Evolutionary conservation across 805 yeast genomes (phyloP).

Genomic region (Spathaspora gorwiae): DNA sequence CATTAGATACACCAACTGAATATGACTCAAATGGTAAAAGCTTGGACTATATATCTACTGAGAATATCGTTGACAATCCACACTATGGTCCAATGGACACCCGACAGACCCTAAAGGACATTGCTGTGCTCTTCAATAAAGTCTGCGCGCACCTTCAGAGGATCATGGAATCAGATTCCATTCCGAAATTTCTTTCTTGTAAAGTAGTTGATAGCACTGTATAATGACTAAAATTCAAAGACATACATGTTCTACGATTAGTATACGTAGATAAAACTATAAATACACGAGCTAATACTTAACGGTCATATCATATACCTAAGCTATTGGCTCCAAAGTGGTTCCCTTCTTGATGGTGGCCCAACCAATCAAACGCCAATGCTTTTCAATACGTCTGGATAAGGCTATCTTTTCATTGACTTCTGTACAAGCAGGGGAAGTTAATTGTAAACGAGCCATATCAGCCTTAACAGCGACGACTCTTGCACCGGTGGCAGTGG

Average conservation of each 20-base stretch:
- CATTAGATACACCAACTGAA: too few relatives aligned
- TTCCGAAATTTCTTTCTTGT: slow-evolving; percentile 51
- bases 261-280: not conserved
- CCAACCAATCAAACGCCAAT: slow-evolving; percentile 99
- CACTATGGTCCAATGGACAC: too few relatives aligned
- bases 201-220: too few relatives aligned
- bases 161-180: slow-evolving; percentile 69
- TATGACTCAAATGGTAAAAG: too few relatives aligned
- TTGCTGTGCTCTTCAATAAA: slow-evolving; percentile 21
- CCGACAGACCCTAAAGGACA: slow-evolving; percentile 1
- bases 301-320: slow-evolving; percentile 3
- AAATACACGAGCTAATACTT: slow-evolving; percentile 1
- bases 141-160: slow-evolving; percentile 48
- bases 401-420: slow-evolving; percentile 96
- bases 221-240: too few relatives aligned
- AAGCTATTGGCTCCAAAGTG: slow-evolving; percentile 71
- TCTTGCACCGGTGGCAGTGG: slow-evolving; percentile 99
- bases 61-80: too few relatives aligned
- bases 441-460: slow-evolving; percentile 96
- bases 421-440: slow-evolving; percentile 99
- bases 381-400: slow-evolving; percentile 98
- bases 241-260: too few relatives aligned
- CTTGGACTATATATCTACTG: too few relatives aligned
- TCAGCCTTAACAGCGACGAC: slow-evolving; percentile 97
- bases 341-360: slow-evolving; percentile 96